A percentile compares a stretch with the other conserved stretches of the same genome.
Conservation (phyloP, 306 rosid species). For the Vicia sativa region DNA sequence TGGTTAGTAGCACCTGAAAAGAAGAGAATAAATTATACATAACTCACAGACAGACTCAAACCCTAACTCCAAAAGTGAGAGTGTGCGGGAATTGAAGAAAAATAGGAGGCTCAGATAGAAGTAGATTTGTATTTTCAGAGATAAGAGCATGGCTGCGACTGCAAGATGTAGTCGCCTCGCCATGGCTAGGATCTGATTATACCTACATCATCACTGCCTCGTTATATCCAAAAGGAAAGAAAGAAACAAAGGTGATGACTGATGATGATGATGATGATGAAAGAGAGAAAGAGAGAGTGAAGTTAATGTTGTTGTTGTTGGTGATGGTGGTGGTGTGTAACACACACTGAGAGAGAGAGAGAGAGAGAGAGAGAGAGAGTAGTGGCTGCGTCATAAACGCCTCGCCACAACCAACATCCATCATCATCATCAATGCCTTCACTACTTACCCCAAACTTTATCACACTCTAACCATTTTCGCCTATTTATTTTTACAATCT, state of each 20-base stretch:
- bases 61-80: background rate
- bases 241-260: background rate
- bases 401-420: constrained; percentile 10
- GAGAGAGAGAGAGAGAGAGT: background rate
- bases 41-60: background rate
- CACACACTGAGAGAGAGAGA: background rate
- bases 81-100: background rate
- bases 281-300: too few relatives aligned
- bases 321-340: too few relatives aligned
- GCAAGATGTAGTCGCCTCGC: background rate
- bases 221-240: background rate
- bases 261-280: background rate
- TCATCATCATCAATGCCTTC: background rate
- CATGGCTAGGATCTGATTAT: background rate
- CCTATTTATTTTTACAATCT: too few relatives aligned
- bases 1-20: too few relatives aligned
- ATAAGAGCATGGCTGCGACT: constrained; percentile 5
- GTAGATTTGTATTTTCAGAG: background rate
- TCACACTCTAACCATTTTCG: too few relatives aligned
- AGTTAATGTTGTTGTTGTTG: too few relatives aligned
- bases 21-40: too few relatives aligned
- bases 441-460: too few relatives aligned
- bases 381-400: background rate
- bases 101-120: constrained; percentile 15
- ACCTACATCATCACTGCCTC: constrained; percentile 7